Evolutionary conservation across 768 basidiomycete genomes (phyloP), one percentile per base, ranked within the genome.

Genomic region (Amanita molliuscula): DNA sequence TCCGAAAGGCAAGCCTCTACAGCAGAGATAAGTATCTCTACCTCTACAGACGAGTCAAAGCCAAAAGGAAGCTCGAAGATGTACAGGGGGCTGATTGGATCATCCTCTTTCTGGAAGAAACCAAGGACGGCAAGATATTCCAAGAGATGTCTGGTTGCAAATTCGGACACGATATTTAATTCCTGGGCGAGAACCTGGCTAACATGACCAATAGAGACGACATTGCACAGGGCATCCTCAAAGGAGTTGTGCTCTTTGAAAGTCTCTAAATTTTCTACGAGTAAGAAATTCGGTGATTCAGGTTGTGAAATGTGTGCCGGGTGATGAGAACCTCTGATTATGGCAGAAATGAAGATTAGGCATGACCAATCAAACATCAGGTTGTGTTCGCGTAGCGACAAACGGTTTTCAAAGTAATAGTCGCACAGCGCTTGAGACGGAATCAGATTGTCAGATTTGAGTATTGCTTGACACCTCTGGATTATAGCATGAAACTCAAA

Each of bases 1-100:
- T 88, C 84, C 4, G 71, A 67, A 20, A 92, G 67, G 56, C 81
- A 84, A 4, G 77, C 75, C 60, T 89, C 88, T 23, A 89, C 77
- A 4, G 83, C 73, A 6, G 79, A 72, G 16, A 88, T 77, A 25
- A 92, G 68, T 0, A 73, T 77, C 58, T 90, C 88, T 6, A 91
- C 85, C 41, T 81, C 79, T 15, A 73, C 71, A 1, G 87, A 84
- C 10, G 81, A 64, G 55, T 91, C 88, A 36, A 89, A 72, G 0
- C 82, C 77, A 8, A 84, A 62, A 1, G 88, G 86, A 16, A 90
- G 62, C 1, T 81, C 81, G 56, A 89, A 89, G 7, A 65, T 66
- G 56, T 81, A 84, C n/a, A 46, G 67, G 61, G 28, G 68, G 13
- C 55, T 37, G 5, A 56, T 55, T 25, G 21, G 16, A n/a, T 51